These are phyloP conservation scores for Leishmania major DNA, from an alignment of 208 protist species.

Conservation along the genomic window DNA sequence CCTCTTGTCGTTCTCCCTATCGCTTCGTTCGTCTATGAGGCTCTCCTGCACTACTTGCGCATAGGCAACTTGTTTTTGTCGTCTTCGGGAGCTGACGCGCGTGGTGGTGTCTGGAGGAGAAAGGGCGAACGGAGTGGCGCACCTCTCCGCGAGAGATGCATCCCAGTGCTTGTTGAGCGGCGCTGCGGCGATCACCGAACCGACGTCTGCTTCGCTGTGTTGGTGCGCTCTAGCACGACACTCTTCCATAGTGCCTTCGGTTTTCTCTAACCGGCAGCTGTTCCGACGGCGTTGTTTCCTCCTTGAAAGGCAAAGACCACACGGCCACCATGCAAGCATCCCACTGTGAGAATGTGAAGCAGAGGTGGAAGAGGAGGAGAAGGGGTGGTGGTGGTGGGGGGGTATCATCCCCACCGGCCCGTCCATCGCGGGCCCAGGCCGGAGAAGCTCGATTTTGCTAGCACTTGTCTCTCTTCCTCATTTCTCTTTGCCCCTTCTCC, in stretches of 20 bases:
- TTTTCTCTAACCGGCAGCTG: not conserved
- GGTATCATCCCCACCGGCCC: not conserved
- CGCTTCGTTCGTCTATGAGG: not conserved
- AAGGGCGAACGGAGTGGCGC: not conserved
- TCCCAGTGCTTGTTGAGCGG: not conserved
- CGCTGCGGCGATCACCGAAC: not conserved
- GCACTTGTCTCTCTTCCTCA: not conserved
- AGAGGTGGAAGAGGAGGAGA: not conserved
- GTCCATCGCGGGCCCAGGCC: not conserved
- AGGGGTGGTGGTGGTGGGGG: not conserved
- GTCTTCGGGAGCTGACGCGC: no score
- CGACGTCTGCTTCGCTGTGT: not conserved
- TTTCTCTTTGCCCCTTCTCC: no score
- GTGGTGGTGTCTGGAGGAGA: no score
- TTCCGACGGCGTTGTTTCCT: not conserved
- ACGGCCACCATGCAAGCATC: not conserved
- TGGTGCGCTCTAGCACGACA: not conserved
- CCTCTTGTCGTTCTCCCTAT: not conserved
- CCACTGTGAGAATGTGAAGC: not conserved
- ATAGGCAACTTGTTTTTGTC: no score
- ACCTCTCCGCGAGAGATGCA: not conserved
- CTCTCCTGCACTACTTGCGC: not conserved
- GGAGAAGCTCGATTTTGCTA: not conserved
- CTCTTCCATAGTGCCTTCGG: not conserved
- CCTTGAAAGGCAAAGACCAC: not conserved